Evolutionary conservation across 139 green algal genomes (phyloP), one percentile per base, ranked within the genome.

Genomic region (Coelastrella sp.): DNA sequence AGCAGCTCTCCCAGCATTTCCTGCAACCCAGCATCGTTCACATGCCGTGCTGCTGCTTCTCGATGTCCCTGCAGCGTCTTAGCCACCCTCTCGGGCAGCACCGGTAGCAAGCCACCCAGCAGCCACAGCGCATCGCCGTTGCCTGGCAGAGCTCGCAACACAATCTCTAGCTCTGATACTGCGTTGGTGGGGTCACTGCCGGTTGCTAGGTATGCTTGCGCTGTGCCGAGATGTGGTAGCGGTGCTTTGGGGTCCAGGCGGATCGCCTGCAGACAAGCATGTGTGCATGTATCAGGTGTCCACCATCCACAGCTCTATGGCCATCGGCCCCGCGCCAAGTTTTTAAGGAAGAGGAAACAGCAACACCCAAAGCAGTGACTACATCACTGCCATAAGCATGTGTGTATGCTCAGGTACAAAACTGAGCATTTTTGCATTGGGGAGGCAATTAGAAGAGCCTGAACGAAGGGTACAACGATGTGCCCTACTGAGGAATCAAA

Each of bases 1-100:
- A 96, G 91, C 89, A 99, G 85, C 83, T 99, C 97, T 3, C 94
- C 97, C 83, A 98, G 92, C 94, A 97, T 91, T 93, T 98, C 95
- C 97, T 95, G 98, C 23, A 99, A 87, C 10, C 95, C 92, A 0
- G 87, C 68, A 32, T 96, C 93, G 10, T 90, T 77, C 5, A 88
- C 75, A 23, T 84, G 85, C 74, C 59, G 10, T 13, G 54, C 22
- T 7, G 74, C 58, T 64, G 74, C 85, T 60, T 90, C 89, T 17
- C 32, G 47, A 47, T 85, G 73, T 57, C 23, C 60, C 22, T 59
- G 47, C 56, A 92, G 60, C 11, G 73, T 90, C 85, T 90, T 90
- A 56, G 65, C 57, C 65, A 91, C 87, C 7, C 87, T 54, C 0
- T 75, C 88, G 8, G 80, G 83, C 23, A 91, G 85, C 64, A 89